A percentile compares a stretch with the other conserved stretches of the same genome.
These are phyloP conservation scores for Tylopilus subfusipes DNA, from an alignment of 768 basidiomycete species.

Conservation along the genomic window DNA sequence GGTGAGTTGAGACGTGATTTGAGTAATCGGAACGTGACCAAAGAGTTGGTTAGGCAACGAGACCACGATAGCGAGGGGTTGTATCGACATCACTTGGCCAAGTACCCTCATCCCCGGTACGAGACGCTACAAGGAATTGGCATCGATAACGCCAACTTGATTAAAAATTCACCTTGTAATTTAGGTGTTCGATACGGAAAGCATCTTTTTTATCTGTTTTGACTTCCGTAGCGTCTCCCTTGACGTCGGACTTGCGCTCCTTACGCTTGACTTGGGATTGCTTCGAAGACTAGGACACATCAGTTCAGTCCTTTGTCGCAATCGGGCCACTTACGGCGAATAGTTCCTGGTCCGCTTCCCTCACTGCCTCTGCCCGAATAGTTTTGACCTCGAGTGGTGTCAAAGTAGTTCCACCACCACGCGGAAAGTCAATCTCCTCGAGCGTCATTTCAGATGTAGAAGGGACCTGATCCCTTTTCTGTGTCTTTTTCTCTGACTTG, in stretches of 20 bases:
- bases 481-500: constrained; percentile 23
- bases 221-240: constrained; percentile 28
- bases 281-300: constrained; percentile 39
- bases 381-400: constrained; percentile 88
- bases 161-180: constrained; percentile 69
- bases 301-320: neutral
- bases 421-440: constrained; percentile 90
- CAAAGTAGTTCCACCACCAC: constrained; percentile 87
- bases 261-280: constrained; percentile 35
- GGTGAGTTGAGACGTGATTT: constrained; percentile 81
- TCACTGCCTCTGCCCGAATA: constrained; percentile 76
- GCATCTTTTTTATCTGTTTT: constrained; percentile 39
- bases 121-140: constrained; percentile 53
- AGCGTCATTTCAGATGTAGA: constrained; percentile 39
- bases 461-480: constrained; percentile 28
- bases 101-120: constrained; percentile 82
- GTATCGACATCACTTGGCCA: constrained; percentile 80
- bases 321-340: constrained; percentile 50
- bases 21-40: constrained; percentile 92
- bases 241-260: constrained; percentile 47
- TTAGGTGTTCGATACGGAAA: constrained; percentile 84
- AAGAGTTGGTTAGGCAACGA: constrained; percentile 96
- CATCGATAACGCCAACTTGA: neutral
- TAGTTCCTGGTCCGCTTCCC: constrained; percentile 80
- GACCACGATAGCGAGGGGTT: constrained; percentile 85